Conservation (phyloP, 2,329 filamentous ascomycete species). For the Tolypocladium ovalisporum region DNA sequence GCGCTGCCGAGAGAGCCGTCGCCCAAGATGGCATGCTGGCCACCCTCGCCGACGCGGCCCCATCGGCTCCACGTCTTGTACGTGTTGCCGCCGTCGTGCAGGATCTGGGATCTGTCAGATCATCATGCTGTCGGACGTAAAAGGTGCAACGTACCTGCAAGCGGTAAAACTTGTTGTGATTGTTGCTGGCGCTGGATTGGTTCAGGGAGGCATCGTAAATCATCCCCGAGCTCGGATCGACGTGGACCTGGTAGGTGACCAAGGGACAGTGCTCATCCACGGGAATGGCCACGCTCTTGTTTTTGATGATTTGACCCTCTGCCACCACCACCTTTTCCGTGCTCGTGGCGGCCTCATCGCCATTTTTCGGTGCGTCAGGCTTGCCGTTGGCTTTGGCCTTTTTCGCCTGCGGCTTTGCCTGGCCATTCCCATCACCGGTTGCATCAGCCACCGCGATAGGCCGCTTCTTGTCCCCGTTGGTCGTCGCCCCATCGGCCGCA, state of each 20-base stretch:
- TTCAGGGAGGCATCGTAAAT: conserved; percentile 76
- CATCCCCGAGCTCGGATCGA: conserved; percentile 47
- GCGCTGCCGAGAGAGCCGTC: conserved; percentile 30
- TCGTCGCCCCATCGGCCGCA: background rate
- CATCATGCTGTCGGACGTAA: background rate
- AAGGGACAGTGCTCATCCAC: conserved; percentile 35
- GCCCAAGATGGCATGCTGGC: conserved; percentile 35
- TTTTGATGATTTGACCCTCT: conserved; percentile 35
- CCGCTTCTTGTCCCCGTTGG: conserved; percentile 13
- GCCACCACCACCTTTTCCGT: conserved; percentile 25
- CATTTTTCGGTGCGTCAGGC: conserved; percentile 11
- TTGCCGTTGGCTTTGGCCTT: conserved; percentile 7
- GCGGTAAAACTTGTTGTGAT: conserved; percentile 78
- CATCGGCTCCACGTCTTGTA: conserved; percentile 65
- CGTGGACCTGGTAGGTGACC: conserved; percentile 43
- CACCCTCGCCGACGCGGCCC: conserved; percentile 62
- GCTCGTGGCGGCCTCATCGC: conserved; percentile 19
- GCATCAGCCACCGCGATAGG: conserved; percentile 9
- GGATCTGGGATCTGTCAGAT: conserved; percentile 22
- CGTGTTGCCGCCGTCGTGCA: conserved; percentile 24
- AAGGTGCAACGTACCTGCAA: conserved; percentile 43
- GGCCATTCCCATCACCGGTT: conserved; percentile 10
- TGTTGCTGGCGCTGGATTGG: conserved; percentile 59
- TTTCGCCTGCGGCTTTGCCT: conserved; percentile 1
- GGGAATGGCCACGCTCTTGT: conserved; percentile 33